These are phyloP conservation scores for Phytophthora sp. DNA, from an alignment of 352 stramenopile species.

Conservation along the genomic window DNA sequence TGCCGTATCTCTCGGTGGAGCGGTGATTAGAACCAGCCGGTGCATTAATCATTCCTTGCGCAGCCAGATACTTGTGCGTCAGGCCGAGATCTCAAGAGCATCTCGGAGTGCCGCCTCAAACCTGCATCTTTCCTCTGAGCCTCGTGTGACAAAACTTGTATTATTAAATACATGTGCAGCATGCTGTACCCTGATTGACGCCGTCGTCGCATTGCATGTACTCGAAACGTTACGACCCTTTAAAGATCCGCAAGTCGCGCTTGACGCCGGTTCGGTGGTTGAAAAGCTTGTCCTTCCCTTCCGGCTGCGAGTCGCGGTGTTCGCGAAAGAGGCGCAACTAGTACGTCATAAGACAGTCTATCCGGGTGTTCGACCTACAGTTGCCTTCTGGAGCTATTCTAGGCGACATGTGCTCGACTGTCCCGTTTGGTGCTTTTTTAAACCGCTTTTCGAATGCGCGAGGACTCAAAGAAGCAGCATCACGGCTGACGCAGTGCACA, in stretches of 20 bases:
- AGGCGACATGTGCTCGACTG: conserved; percentile 14
- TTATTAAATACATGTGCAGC: too few species aligned
- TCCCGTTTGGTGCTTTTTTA: conserved; percentile 25
- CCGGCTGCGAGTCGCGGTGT: neutral
- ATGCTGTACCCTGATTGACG: conserved; percentile 5
- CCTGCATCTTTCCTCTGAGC: too few species aligned
- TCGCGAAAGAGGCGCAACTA: conserved; percentile 12
- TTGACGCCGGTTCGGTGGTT: conserved; percentile 10
- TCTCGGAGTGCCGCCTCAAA: too few species aligned
- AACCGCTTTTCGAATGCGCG: neutral
- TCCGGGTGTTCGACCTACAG: conserved; percentile 8
- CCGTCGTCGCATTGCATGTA: conserved; percentile 19
- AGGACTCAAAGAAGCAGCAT: neutral
- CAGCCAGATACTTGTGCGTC: neutral
- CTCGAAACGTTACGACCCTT: conserved; percentile 8
- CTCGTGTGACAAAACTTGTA: conserved; percentile 29
- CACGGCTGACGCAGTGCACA: too few species aligned
- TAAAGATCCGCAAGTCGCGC: conserved; percentile 7
- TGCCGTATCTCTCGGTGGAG: conserved; percentile 17
- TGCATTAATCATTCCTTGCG: conserved; percentile 20
- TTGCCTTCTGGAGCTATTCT: too few species aligned
- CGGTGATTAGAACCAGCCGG: conserved; percentile 10
- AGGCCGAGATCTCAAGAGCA: neutral
- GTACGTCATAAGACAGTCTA: conserved; percentile 30
- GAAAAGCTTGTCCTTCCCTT: conserved; percentile 17